phyloP scores from a whole-genome alignment of 768 basidiomycete genomes.

The Porpolomopsis calyptriformis region DNA sequence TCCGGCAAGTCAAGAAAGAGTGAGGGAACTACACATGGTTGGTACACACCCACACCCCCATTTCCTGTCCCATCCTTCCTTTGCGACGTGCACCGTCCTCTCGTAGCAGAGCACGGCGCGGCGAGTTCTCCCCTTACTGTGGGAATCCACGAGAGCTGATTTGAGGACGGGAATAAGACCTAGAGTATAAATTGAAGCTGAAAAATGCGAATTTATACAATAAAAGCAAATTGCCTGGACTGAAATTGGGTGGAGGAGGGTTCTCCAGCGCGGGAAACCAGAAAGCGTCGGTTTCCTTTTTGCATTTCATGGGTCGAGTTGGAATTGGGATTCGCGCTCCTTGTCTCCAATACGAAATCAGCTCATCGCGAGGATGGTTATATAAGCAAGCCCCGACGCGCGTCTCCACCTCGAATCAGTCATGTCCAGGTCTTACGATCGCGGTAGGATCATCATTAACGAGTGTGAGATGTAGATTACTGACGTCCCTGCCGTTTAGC shows the following conservation, averaged over 20 bases:
- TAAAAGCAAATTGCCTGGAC: conserved; percentile 39
- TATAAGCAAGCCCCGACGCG: too few relatives aligned
- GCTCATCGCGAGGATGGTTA: too few relatives aligned
- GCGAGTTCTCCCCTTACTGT: conserved; percentile 36
- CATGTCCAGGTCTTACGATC: conserved; percentile 96
- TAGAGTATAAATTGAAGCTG: conserved; percentile 15
- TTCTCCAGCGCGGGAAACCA: conserved; percentile 45
- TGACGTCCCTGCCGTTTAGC: conserved; percentile 37
- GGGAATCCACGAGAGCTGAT: conserved; percentile 40
- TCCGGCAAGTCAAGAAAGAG: conserved; percentile 1
- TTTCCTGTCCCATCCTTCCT: conserved; percentile 46
- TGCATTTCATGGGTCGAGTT: conserved; percentile 4
- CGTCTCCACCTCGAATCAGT: conserved; percentile 7
- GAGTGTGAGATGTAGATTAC: background rate
- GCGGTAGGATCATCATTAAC: conserved; percentile 46
- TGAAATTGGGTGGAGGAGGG: conserved; percentile 43
- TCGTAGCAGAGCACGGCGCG: conserved; percentile 59
- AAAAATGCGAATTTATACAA: background rate
- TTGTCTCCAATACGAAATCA: too few relatives aligned
- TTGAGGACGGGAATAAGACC: conserved; percentile 58
- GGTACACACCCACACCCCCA: conserved; percentile 67
- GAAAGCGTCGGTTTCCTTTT: conserved; percentile 39
- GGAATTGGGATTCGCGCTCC: too few relatives aligned
- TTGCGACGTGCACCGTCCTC: conserved; percentile 44
- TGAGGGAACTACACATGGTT: background rate